phyloP scores from a whole-genome alignment of 2,329 filamentous ascomycete genomes.

The Paraphoma sp. region DNA sequence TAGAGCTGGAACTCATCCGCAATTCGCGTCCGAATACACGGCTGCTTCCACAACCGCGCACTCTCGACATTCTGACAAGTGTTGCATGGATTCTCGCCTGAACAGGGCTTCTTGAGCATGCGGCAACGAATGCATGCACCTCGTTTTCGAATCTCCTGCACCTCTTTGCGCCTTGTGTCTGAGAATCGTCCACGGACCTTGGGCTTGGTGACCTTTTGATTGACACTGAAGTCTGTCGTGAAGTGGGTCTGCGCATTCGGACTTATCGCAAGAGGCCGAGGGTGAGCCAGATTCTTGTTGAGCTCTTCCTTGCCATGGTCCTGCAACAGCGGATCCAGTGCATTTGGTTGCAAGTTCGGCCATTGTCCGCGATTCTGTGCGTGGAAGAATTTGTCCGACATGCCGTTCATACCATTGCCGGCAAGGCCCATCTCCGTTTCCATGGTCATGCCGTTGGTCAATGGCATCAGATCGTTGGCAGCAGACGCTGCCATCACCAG shows the following conservation, averaged over 20 bases:
- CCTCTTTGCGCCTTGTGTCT: conserved; percentile 63
- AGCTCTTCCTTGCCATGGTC: conserved; percentile 41
- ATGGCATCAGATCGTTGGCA: conserved; percentile 49
- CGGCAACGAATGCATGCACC: conserved; percentile 68
- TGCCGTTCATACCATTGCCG: conserved; percentile 27
- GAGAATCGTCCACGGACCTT: conserved; percentile 65
- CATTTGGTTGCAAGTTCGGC: conserved; percentile 35
- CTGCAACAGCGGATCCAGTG: conserved; percentile 44
- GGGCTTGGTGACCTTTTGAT: conserved; percentile 48
- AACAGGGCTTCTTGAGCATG: conserved; percentile 70
- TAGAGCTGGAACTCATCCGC: conserved; percentile 66
- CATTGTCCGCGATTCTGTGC: conserved; percentile 37
- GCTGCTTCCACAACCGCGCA: conserved; percentile 66
- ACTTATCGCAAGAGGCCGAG: conserved; percentile 48
- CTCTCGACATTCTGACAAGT: conserved; percentile 66
- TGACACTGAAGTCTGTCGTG: conserved; percentile 48
- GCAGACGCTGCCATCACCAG: conserved; percentile 50
- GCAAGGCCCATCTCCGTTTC: conserved; percentile 44
- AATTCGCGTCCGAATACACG: conserved; percentile 64
- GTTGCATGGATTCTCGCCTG: conserved; percentile 64
- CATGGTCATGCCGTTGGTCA: conserved; percentile 41
- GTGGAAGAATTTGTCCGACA: conserved; percentile 47
- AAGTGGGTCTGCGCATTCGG: conserved; percentile 45
- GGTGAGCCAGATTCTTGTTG: conserved; percentile 32
- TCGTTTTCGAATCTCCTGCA: conserved; percentile 65